Percentiles rank a stretch among this genome's conserved stretches.
Evolutionary conservation across 805 yeast genomes (phyloP).

Genomic region (Candida ortonii): DNA sequence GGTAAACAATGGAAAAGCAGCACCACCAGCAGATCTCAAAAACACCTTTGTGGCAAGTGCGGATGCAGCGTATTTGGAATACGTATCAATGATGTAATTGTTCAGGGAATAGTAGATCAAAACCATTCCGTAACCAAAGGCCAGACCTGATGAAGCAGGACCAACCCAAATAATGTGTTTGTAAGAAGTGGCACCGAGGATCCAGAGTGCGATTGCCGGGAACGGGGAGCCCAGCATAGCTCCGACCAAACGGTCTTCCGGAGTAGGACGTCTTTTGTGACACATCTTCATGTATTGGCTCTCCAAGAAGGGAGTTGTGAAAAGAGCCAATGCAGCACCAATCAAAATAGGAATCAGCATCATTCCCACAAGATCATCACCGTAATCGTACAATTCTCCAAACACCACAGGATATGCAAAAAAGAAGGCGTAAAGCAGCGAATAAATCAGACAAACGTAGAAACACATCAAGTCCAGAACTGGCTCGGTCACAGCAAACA

Average conservation of each 20-base stretch:
- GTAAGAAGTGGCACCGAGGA: constrained; percentile 75
- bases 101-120: constrained; percentile 56
- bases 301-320: constrained; percentile 75
- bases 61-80: constrained; percentile 75
- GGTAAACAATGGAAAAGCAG: constrained; percentile 80
- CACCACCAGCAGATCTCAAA: constrained; percentile 80
- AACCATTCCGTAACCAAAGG: constrained; percentile 62
- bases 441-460: constrained; percentile 84
- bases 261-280: constrained; percentile 58
- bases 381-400: constrained; percentile 67
- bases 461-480: constrained; percentile 79
- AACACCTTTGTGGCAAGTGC: constrained; percentile 83
- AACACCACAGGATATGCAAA: constrained; percentile 93
- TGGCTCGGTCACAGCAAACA: constrained; percentile 76
- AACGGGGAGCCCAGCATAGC: constrained; percentile 82
- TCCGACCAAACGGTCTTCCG: constrained; percentile 78
- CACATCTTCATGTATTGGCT: constrained; percentile 51
- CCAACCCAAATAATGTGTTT: constrained; percentile 66
- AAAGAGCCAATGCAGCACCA: constrained; percentile 74
- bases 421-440: constrained; percentile 89
- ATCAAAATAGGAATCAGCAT: constrained; percentile 89
- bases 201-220: constrained; percentile 77
- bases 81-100: constrained; percentile 87
- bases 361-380: constrained; percentile 76
- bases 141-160: constrained; percentile 57